Evolutionary conservation across 768 basidiomycete species (phyloP).

Genomic region (Kwoniella dejecticola): DNA sequence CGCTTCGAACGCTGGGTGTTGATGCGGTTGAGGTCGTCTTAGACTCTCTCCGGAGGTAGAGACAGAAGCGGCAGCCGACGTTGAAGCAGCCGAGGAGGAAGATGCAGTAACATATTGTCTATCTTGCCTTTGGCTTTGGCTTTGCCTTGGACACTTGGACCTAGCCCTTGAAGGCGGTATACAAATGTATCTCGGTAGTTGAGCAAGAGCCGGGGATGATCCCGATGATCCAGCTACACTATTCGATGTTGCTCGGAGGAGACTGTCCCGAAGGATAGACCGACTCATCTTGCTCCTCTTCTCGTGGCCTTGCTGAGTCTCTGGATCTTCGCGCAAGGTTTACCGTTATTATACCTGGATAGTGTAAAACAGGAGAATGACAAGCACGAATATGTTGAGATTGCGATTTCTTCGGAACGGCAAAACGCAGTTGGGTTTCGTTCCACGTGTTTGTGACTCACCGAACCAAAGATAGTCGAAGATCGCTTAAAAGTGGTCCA

Average conservation of each 20-base stretch:
- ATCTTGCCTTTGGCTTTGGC: slow-evolving; percentile 1
- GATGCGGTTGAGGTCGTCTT: slow-evolving; percentile 18
- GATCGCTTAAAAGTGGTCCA: too few species aligned
- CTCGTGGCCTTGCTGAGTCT: too few species aligned
- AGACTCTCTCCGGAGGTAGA: too few species aligned
- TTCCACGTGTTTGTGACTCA: slow-evolving; percentile 8
- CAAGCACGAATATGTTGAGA: not conserved
- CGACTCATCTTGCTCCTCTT: slow-evolving; percentile 3
- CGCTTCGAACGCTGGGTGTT: slow-evolving; percentile 32
- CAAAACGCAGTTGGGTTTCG: too few species aligned
- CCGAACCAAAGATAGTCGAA: not conserved
- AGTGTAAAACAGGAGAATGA: not conserved
- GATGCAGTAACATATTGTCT: slow-evolving; percentile 7
- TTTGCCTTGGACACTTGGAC: not conserved
- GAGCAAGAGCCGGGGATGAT: not conserved
- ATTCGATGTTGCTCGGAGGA: not conserved
- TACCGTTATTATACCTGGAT: too few species aligned
- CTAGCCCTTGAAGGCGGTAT: not conserved
- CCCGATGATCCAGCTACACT: not conserved
- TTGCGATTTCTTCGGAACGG: not conserved
- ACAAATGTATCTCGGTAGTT: too few species aligned
- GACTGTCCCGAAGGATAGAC: not conserved
- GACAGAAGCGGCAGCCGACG: too few species aligned
- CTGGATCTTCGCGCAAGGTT: too few species aligned
- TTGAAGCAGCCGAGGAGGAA: too few species aligned